Evolutionary conservation across 352 stramenopile genomes (phyloP), one percentile per base, ranked within the genome.

Genomic region (Pythium grandisporangium): DNA sequence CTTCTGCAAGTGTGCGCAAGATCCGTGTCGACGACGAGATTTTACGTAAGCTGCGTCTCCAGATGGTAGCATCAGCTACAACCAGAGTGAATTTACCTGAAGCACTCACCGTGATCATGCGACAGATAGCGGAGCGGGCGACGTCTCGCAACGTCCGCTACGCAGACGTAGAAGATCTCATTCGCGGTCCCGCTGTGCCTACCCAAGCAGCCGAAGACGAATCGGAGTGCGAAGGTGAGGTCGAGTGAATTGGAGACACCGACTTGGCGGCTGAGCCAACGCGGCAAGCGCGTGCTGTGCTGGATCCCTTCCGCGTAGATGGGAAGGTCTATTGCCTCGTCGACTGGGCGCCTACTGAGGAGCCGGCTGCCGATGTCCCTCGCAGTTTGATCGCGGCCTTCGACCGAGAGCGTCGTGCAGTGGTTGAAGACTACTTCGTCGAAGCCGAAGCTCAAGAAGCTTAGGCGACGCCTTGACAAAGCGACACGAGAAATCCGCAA

Each of bases 381-480:
- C 7, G 32, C 2, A 22, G 3, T 10, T 6, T 62, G 1, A 38
- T 66, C 27, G 53, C 50, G 21, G 12, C n/a, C 3, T 66, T 64
- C 21, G 7, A 55, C 2, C 12, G 27, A 3, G 42, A 58, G 34
- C 40, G 33, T 8, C 51, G 45, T 14, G 25, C 42, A 1, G 35
- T 70, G 14, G 56, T 66, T 2, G 39, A 42, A 17, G 26, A 26
- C 11, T 48, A 24, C 1, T 66, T 40, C 40, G 35, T 66, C 30
- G 37, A 61, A 7, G 39, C 59, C 30, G 52, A 61, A 41, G 42
- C 49, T 20, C 30, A 29, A 1, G 51, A 52, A 23, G 42, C n/a
- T n/a, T n/a, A n/a, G n/a, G n/a, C n/a, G n/a, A n/a, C 51, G 32
- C 53, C 58, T 44, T 39, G 29, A 24, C 7, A 45, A 62, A 51